phyloP scores from a whole-genome alignment of 2,329 filamentous ascomycete species.

The Hymenoscyphus albidus region DNA sequence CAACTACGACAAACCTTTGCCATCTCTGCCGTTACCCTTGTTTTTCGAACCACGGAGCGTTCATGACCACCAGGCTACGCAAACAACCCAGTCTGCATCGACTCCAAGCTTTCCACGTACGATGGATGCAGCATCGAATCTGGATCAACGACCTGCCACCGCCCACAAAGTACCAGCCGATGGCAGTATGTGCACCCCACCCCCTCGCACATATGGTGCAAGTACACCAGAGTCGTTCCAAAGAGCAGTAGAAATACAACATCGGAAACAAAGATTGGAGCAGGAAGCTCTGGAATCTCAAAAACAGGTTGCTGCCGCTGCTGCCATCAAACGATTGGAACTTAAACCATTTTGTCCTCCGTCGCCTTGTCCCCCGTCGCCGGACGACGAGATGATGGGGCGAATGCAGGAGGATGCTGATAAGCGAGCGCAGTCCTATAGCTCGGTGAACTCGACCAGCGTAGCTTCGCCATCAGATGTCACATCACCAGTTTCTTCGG shows the following conservation, averaged over 20 bases:
- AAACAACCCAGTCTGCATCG: conserved; percentile 23
- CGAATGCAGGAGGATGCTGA: conserved; percentile 24
- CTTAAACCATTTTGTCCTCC: conserved; percentile 37
- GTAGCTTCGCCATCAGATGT: conserved; percentile 28
- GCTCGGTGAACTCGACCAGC: conserved; percentile 31
- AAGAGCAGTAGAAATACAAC: conserved; percentile 35
- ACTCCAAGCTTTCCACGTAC: conserved; percentile 26
- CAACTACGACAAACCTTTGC: conserved; percentile 19
- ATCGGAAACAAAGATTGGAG: conserved; percentile 35
- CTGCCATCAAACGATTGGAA: conserved; percentile 22
- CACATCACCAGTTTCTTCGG: conserved; percentile 39
- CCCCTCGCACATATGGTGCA: conserved; percentile 37
- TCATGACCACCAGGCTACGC: conserved; percentile 19
- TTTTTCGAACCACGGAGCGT: conserved; percentile 32
- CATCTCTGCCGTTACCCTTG: conserved; percentile 26
- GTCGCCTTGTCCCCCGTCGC: conserved; percentile 38
- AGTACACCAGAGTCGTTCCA: conserved; percentile 41
- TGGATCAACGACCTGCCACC: conserved; percentile 46
- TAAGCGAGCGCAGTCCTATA: conserved; percentile 30
- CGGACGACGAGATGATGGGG: conserved; percentile 40
- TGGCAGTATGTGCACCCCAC: conserved; percentile 33
- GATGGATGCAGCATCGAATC: conserved; percentile 33
- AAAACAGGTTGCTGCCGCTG: conserved; percentile 22
- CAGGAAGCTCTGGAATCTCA: conserved; percentile 36
- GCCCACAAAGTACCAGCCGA: conserved; percentile 43